These are phyloP conservation scores for Phialemoniopsis sp. DNA, from an alignment of 2,329 filamentous ascomycete species.

Conservation along the genomic window DNA sequence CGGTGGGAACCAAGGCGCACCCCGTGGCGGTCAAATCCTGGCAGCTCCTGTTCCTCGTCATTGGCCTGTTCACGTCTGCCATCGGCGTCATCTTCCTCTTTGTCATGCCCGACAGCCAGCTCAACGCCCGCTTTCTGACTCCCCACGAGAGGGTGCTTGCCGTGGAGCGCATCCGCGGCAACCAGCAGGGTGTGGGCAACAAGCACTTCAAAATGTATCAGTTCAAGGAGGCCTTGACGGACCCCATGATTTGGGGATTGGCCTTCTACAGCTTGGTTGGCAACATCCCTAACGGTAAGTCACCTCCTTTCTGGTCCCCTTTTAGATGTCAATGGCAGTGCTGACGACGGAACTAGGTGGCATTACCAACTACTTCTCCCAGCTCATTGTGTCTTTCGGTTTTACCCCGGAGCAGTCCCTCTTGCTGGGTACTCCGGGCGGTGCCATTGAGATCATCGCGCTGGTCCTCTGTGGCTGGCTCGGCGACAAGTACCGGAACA, in stretches of 20 bases:
- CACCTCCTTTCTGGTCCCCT: neutral
- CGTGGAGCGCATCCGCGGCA: constrained; percentile 51
- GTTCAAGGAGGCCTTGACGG: constrained; percentile 33
- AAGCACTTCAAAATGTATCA: constrained; percentile 65
- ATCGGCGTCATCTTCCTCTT: constrained; percentile 45
- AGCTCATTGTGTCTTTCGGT: constrained; percentile 50
- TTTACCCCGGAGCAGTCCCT: constrained; percentile 60
- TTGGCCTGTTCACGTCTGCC: constrained; percentile 44
- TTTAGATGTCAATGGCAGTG: neutral
- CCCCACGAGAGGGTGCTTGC: constrained; percentile 54
- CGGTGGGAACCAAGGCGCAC: constrained; percentile 40
- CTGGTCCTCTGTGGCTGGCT: constrained; percentile 32
- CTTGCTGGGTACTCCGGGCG: constrained; percentile 61
- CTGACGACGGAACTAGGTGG: constrained; percentile 8
- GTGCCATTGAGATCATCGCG: constrained; percentile 50
- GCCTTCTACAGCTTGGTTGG: constrained; percentile 24
- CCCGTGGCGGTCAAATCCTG: constrained; percentile 50
- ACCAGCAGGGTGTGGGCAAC: constrained; percentile 64
- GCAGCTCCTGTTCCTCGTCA: constrained; percentile 58
- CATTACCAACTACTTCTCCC: constrained; percentile 31
- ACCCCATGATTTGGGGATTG: constrained; percentile 31
- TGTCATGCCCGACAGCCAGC: constrained; percentile 37
- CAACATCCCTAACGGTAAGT: constrained; percentile 30
- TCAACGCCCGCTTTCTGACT: constrained; percentile 41
- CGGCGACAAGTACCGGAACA: constrained; percentile 51